phyloP scores from a whole-genome alignment of 1,139 yeast genomes.

The Blastobotrys illinoisensis region DNA sequence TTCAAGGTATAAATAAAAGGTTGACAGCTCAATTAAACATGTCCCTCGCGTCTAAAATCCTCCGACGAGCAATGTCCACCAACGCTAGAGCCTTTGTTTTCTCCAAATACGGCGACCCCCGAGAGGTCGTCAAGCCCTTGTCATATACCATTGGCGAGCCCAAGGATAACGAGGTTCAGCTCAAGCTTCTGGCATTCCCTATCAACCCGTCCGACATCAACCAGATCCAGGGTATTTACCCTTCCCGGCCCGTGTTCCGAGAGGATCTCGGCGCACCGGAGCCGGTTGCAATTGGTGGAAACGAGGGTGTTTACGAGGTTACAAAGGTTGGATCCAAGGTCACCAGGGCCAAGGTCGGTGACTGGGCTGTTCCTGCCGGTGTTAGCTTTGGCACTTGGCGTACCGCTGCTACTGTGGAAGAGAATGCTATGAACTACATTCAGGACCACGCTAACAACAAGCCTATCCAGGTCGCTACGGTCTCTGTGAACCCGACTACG shows the following conservation, averaged over 20 bases:
- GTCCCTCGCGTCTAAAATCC: background rate
- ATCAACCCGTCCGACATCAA: constrained; percentile 89
- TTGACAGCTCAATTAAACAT: background rate
- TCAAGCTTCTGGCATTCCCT: constrained; percentile 76
- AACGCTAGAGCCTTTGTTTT: constrained; percentile 23
- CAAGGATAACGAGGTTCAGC: constrained; percentile 41
- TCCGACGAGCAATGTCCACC: constrained; percentile 7
- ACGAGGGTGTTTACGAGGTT: constrained; percentile 89
- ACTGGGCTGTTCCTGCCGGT: constrained; percentile 84
- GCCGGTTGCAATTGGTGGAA: constrained; percentile 80
- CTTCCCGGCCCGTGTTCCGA: constrained; percentile 67
- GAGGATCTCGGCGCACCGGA: constrained; percentile 47
- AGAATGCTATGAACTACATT: constrained; percentile 39
- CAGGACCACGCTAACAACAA: constrained; percentile 39
- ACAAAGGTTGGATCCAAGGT: constrained; percentile 56
- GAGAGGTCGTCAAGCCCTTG: constrained; percentile 19
- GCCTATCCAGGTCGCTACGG: constrained; percentile 69
- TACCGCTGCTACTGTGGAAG: constrained; percentile 51
- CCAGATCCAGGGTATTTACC: constrained; percentile 91
- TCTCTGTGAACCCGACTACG: constrained; percentile 86
- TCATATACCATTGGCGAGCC: constrained; percentile 30
- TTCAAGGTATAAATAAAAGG: background rate
- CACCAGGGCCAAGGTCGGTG: constrained; percentile 54
- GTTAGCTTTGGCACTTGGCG: constrained; percentile 96
- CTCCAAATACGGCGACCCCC: constrained; percentile 29